Evolutionary conservation across 192 early-diverging fungal genomes (phyloP).

Genomic region (Rhizophlyctis rosea): DNA sequence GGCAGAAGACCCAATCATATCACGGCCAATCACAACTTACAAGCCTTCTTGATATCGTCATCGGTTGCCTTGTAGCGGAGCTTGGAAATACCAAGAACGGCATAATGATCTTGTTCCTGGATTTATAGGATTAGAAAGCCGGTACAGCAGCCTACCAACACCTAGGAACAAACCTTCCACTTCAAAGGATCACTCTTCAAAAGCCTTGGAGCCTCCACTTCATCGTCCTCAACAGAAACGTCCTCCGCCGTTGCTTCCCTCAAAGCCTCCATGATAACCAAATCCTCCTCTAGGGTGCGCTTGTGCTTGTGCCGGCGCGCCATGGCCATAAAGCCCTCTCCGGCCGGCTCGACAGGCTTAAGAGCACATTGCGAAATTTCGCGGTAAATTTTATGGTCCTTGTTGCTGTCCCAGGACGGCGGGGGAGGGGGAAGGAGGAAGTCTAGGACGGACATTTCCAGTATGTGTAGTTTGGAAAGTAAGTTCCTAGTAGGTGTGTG

Average conservation of each 20-base stretch:
- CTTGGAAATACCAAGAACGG: constrained; percentile 86
- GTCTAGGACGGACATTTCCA: background rate
- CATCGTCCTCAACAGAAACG: constrained; percentile 63
- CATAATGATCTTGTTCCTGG: constrained; percentile 89
- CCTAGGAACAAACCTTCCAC: constrained; percentile 70
- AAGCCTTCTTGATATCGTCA: constrained; percentile 90
- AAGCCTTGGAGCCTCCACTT: constrained; percentile 73
- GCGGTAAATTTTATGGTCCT: constrained; percentile 39
- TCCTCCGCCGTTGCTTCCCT: constrained; percentile 59
- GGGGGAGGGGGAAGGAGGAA: constrained; percentile 74
- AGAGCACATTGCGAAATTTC: constrained; percentile 25
- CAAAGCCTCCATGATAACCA: constrained; percentile 42
- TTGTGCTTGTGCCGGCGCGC: constrained; percentile 42
- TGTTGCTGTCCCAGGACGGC: constrained; percentile 56
- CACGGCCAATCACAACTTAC: no score
- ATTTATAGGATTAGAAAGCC: background rate
- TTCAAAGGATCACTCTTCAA: constrained; percentile 83
- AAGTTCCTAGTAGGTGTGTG: no score
- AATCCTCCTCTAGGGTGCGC: constrained; percentile 48
- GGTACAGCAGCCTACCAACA: background rate
- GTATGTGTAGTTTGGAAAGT: no score
- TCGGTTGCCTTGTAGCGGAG: constrained; percentile 84
- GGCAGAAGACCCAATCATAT: no score
- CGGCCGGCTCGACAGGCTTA: constrained; percentile 47
- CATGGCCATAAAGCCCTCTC: constrained; percentile 39